phyloP scores from a whole-genome alignment of 2,329 filamentous ascomycete species.

The Xylariomycetidae sp. region DNA sequence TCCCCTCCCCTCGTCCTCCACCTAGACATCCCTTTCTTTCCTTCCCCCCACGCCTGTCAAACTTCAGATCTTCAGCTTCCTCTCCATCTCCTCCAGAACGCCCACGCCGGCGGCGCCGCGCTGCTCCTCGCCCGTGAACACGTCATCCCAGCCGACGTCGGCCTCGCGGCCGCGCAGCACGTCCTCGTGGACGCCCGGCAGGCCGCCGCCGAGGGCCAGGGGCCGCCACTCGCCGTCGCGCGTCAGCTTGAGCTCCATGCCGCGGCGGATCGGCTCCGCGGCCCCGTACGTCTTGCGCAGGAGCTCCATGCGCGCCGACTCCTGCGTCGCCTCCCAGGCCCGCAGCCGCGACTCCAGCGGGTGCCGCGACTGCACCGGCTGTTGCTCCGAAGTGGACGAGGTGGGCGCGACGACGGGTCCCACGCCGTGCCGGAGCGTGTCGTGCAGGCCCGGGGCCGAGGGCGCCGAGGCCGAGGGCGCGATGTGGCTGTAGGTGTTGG shows the following conservation, averaged over 20 bases:
- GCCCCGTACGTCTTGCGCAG: constrained; percentile 86
- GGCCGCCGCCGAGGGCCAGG: constrained; percentile 56
- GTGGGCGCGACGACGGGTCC: constrained; percentile 50
- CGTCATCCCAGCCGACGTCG: constrained; percentile 86
- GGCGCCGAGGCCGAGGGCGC: constrained; percentile 66
- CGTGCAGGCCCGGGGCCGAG: constrained; percentile 88
- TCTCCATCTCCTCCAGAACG: constrained; percentile 92
- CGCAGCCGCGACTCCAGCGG: constrained; percentile 88
- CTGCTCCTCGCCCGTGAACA: constrained; percentile 76
- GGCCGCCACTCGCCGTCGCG: constrained; percentile 77
- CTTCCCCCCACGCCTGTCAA: too few relatives aligned
- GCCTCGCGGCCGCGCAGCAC: constrained; percentile 77
- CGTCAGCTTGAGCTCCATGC: constrained; percentile 93
- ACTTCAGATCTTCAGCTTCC: constrained; percentile 78
- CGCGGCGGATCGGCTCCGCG: constrained; percentile 84
- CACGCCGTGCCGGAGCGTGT: constrained; percentile 83
- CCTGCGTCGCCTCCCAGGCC: constrained; percentile 87
- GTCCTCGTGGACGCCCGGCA: constrained; percentile 77
- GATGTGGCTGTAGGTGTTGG: constrained; percentile 61
- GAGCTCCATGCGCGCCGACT: constrained; percentile 80
- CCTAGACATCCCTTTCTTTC: too few relatives aligned
- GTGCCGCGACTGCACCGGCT: constrained; percentile 74
- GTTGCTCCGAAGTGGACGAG: constrained; percentile 1
- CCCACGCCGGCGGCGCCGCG: constrained; percentile 60
- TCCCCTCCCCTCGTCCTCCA: too few relatives aligned